Conservation (phyloP, 306 rosid species). For the Vigna reflexopilosa region DNA sequence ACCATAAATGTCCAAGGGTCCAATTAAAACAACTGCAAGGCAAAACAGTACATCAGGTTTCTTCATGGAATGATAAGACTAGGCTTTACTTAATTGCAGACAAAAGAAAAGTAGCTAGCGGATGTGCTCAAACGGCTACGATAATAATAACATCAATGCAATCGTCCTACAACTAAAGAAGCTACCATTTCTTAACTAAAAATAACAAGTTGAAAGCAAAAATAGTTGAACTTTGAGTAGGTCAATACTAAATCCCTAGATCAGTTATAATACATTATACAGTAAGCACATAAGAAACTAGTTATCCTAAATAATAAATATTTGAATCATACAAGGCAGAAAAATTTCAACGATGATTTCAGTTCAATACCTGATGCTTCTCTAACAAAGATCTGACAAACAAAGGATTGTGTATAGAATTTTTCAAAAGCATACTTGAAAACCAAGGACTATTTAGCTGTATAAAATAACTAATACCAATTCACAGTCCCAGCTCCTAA, state of each 20-base stretch:
- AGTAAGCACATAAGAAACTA: constrained; percentile 24
- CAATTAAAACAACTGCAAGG: constrained; percentile 46
- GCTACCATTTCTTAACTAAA: constrained; percentile 23
- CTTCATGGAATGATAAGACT: constrained; percentile 27
- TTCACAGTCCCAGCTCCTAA: constrained; percentile 12
- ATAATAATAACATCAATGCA: constrained; percentile 15
- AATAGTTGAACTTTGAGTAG: constrained; percentile 7
- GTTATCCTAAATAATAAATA: constrained; percentile 18
- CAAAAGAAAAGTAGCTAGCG: constrained; percentile 19
- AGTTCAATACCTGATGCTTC: constrained; percentile 19
- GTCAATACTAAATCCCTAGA: constrained; percentile 15
- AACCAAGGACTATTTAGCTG: neutral
- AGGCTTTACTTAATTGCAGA: constrained; percentile 25
- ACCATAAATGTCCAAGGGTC: constrained; percentile 53
- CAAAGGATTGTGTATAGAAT: constrained; percentile 2
- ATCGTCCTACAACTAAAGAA: neutral
- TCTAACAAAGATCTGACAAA: constrained; percentile 29
- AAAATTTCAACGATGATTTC: neutral
- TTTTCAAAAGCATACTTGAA: constrained; percentile 26
- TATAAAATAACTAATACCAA: constrained; percentile 18
- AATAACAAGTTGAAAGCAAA: neutral
- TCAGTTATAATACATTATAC: constrained; percentile 13
- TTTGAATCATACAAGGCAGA: constrained; percentile 24
- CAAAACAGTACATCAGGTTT: constrained; percentile 35
- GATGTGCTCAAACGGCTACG: neutral